Conservation (phyloP, 2,329 filamentous ascomycete species). For the Teratosphaeria nubilosa region DNA sequence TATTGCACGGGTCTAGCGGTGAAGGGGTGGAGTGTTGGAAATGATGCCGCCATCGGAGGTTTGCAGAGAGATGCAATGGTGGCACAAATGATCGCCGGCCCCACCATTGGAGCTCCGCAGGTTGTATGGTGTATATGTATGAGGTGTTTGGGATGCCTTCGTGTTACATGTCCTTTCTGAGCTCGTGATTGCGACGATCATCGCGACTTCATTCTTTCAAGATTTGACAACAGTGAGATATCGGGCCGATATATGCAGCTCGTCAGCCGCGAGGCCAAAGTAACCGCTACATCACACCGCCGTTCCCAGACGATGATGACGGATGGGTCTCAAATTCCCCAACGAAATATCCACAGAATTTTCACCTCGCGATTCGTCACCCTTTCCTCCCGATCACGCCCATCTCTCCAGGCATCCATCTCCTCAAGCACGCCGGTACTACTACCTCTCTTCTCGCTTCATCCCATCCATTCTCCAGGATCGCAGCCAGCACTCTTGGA, state of each 20-base stretch:
- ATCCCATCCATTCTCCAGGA: conserved; percentile 87
- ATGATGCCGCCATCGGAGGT: background rate
- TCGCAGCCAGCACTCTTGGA: conserved; percentile 75
- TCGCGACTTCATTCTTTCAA: background rate
- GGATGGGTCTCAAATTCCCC: background rate
- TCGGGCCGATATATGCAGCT: background rate
- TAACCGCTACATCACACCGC: background rate
- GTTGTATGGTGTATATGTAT: background rate
- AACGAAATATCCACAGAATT: background rate
- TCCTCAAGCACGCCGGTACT: conserved; percentile 68
- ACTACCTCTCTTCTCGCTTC: conserved; percentile 55
- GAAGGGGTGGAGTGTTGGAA: background rate
- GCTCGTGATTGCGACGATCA: background rate
- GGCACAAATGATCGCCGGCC: background rate
- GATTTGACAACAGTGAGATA: background rate
- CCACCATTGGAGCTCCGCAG: background rate
- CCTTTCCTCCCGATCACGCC: conserved; percentile 2
- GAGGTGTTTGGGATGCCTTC: background rate
- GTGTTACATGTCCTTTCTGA: background rate
- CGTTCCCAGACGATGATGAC: background rate
- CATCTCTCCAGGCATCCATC: conserved; percentile 57
- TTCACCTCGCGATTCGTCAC: background rate
- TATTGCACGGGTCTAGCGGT: background rate
- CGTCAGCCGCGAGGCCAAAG: background rate
- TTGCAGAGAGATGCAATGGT: background rate